Percentiles rank a stretch among this genome's conserved stretches.
These are phyloP conservation scores for Eruca vesicaria DNA, from an alignment of 441 rosid genomes.

Conservation along the genomic window DNA sequence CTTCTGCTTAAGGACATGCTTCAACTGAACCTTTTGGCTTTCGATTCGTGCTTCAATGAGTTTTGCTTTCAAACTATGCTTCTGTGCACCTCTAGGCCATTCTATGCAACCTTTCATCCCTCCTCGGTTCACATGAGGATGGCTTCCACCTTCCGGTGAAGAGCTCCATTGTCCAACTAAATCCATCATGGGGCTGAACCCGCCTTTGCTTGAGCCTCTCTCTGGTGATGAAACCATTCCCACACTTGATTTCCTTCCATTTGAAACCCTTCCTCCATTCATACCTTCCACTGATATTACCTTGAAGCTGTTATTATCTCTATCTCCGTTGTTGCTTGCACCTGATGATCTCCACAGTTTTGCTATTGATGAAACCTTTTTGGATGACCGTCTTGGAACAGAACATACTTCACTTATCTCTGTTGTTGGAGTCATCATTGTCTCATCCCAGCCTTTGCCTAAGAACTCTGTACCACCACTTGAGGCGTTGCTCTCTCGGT, in stretches of 20 bases:
- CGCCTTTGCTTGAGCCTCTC: slow-evolving; percentile 55
- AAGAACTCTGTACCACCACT: slow-evolving; percentile 41
- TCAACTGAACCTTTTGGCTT: slow-evolving; percentile 80
- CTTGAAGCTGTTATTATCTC: slow-evolving; percentile 28
- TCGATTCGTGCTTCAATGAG: slow-evolving; percentile 91
- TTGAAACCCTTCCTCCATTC: slow-evolving; percentile 47
- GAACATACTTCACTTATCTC: slow-evolving; percentile 76
- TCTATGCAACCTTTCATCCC: slow-evolving; percentile 96
- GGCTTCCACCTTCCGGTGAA: slow-evolving; percentile 68
- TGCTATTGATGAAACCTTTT: slow-evolving; percentile 72
- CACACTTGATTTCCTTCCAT: slow-evolving; percentile 59
- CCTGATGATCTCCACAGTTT: slow-evolving; percentile 72
- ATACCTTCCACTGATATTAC: slow-evolving; percentile 48
- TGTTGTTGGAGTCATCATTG: slow-evolving; percentile 48
- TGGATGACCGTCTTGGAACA: slow-evolving; percentile 48
- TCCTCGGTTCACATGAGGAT: slow-evolving; percentile 64
- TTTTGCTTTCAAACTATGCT: slow-evolving; percentile 83
- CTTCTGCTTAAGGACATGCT: slow-evolving; percentile 91
- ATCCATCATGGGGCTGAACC: slow-evolving; percentile 56
- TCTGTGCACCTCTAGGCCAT: slow-evolving; percentile 86
- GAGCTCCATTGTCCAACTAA: slow-evolving; percentile 74
- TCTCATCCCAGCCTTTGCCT: slow-evolving; percentile 48
- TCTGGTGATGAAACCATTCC: slow-evolving; percentile 63
- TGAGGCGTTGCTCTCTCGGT: slow-evolving; percentile 52
- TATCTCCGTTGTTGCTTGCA: slow-evolving; percentile 24